Percentiles rank a stretch among this genome's conserved stretches.
These are phyloP conservation scores for Pachysandra terminalis DNA, from an alignment of 164 flowering plant genomes.

Conservation along the genomic window DNA sequence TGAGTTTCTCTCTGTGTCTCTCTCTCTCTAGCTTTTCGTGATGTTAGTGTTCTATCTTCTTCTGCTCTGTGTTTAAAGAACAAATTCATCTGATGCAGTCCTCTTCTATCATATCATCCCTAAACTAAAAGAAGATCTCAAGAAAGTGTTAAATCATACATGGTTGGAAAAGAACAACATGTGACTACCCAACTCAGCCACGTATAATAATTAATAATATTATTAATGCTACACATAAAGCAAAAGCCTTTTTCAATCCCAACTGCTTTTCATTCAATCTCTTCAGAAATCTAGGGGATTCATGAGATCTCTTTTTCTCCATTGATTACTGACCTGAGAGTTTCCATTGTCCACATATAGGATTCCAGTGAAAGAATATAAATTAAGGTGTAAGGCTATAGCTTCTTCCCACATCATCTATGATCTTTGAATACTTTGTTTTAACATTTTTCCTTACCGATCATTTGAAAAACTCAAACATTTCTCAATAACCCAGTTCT, in stretches of 20 bases:
- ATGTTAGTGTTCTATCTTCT: background rate
- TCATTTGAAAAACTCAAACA: background rate
- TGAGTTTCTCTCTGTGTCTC: background rate
- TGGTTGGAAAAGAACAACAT: conserved; percentile 8
- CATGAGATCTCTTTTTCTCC: background rate
- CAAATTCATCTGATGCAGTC: background rate
- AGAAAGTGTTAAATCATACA: background rate
- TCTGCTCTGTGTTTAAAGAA: background rate
- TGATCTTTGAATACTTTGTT: background rate
- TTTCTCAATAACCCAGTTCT: too few relatives aligned
- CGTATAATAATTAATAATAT: too few relatives aligned
- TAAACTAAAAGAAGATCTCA: background rate
- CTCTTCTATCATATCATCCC: conserved; percentile 3
- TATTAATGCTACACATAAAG: too few relatives aligned
- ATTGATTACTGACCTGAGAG: conserved; percentile 21
- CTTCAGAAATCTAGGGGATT: conserved; percentile 20
- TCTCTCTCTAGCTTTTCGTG: background rate
- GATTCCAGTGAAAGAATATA: background rate
- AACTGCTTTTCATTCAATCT: background rate
- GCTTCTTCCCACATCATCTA: background rate
- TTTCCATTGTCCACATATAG: conserved; percentile 18
- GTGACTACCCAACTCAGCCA: too few relatives aligned
- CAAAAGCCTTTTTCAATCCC: too few relatives aligned
- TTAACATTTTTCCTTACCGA: background rate
- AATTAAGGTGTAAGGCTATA: background rate